Conservation (phyloP, 345 rosid species). For the Mangifera indica region DNA sequence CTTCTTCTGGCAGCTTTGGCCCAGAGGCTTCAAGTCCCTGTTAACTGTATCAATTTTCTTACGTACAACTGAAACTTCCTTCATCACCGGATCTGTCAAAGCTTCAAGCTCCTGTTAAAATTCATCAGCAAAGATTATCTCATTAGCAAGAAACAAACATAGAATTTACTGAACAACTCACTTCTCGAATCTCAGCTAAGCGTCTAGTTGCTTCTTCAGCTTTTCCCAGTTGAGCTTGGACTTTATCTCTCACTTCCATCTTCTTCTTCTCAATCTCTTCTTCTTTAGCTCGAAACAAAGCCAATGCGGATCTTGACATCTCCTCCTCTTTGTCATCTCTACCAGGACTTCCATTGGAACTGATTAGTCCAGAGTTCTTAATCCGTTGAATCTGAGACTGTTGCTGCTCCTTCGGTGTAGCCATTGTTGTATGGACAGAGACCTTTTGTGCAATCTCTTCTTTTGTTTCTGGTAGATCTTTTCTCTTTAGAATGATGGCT, state of each 20-base stretch:
- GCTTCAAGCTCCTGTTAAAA: slow-evolving; percentile 59
- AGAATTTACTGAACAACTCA: slow-evolving; percentile 30
- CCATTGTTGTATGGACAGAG: slow-evolving; percentile 31
- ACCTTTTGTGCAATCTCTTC: slow-evolving; percentile 10
- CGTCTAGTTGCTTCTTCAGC: slow-evolving; percentile 72
- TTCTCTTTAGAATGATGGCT: slow-evolving; percentile 30
- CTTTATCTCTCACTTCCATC: slow-evolving; percentile 68
- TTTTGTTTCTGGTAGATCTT: background rate
- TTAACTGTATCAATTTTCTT: slow-evolving; percentile 53
- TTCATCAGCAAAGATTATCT: background rate
- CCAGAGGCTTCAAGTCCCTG: slow-evolving; percentile 57
- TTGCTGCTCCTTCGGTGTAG: slow-evolving; percentile 48
- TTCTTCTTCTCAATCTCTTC: slow-evolving; percentile 92
- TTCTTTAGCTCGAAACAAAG: slow-evolving; percentile 70
- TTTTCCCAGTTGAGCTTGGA: slow-evolving; percentile 65
- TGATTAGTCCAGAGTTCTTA: slow-evolving; percentile 46
- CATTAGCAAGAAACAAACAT: background rate
- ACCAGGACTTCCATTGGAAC: slow-evolving; percentile 39
- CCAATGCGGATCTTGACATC: slow-evolving; percentile 67
- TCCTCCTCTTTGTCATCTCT: slow-evolving; percentile 71
- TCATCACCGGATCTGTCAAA: slow-evolving; percentile 71
- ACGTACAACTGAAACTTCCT: slow-evolving; percentile 49
- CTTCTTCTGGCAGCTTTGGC: slow-evolving; percentile 62
- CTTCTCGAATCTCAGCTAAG: slow-evolving; percentile 81
- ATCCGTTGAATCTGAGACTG: slow-evolving; percentile 45